Evolutionary conservation across 1,139 yeast genomes (phyloP), one percentile per base, ranked within the genome.

Genomic region (Yamadazyma atmosphaerica): DNA sequence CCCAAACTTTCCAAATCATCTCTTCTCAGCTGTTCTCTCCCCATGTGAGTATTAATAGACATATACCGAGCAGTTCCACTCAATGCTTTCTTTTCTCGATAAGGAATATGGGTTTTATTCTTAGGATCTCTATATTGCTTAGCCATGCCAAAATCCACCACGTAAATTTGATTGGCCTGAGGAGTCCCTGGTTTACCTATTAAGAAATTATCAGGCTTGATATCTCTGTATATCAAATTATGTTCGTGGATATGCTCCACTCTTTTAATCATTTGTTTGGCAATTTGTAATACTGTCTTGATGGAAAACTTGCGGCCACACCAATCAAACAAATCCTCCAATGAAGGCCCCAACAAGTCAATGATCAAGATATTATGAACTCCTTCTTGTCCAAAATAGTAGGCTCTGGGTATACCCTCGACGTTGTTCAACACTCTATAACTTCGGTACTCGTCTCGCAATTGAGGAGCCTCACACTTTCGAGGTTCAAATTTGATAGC

Each of bases 291-390:
- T 34, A 83, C 88, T 0, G 90, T 83, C 54, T 81, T 78, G 27
- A 80, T 73, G n/a, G 77, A 62, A 51, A 84, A 83, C 53, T 75
- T 74, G 32, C 92, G 71, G 13, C 84, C 83, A 63, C 92, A 84
- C 92, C 90, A 84, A 54, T 84, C 92, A 62, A 84, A 84, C 40
- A 84, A 64, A 57, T 84, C 92, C 55, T 84, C 90, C 43, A 84
- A 67, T 1, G 88, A 82, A 2, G 92, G 92, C 1, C 92, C 92
- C 43, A 84, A 61, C 25, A 84, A 63, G 51, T 84, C 90, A 44
- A 84, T 84, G 21, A 84, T 85, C 44, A 84, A 61, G 34, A 84
- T 83, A 52, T 83, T 83, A 61, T 84, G 89, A 31, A 83, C 74
- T 6, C 92, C 90, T 61, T 84, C 90, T 55, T 83, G 90, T 6